Evolutionary conservation across 2,329 filamentous ascomycete species (phyloP), one percentile per base, ranked within the genome.

Genomic region (Colletotrichum viniferum): DNA sequence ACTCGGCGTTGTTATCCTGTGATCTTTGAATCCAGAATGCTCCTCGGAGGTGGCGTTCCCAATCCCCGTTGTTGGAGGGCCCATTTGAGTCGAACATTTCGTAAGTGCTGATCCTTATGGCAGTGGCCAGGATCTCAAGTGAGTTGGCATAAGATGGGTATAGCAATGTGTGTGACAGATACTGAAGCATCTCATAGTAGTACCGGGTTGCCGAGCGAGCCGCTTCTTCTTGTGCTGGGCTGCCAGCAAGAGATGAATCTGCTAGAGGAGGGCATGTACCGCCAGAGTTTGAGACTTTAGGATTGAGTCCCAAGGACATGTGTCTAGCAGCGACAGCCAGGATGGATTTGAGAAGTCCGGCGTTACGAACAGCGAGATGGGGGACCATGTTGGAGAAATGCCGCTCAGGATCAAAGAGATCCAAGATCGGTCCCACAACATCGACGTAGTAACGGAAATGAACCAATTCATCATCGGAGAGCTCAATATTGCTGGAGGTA

Each of bases 11-110:
- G 69, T 91, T 91, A 48, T 90, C 86, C 76, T 91, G 90, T 5
- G 87, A 90, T 14, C 90, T 84, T 77, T 92, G 91, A 55, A 93
- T 92, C 89, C 91, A 92, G 78, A 92, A 93, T 0, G 92, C 89
- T 1, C 91, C 91, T 78, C 91, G 89, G 4, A 92, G 83, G 79
- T 93, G 91, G 4, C 90, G 83, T 78, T 92, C 89, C 91, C 91
- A 92, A 63, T 79, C 88, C 6, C 65, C 71, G 16, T 34, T 74
- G 43, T 36, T 64, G 81, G 81, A 81, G 9, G 87, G 86, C 16
- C 69, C 70, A 18, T 68, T 69, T 5, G 87, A 86, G 77, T 91
- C 90, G 28, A 92, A 88, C 91, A 92, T 92, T 79, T 92, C 91
- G 78, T 92, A 92, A 0, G 89, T 89, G 28, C 88, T 90, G 52